Base-by-base conservation (phyloP, 768 basidiomycete genomes). In the Paxillus involutus region DNA sequence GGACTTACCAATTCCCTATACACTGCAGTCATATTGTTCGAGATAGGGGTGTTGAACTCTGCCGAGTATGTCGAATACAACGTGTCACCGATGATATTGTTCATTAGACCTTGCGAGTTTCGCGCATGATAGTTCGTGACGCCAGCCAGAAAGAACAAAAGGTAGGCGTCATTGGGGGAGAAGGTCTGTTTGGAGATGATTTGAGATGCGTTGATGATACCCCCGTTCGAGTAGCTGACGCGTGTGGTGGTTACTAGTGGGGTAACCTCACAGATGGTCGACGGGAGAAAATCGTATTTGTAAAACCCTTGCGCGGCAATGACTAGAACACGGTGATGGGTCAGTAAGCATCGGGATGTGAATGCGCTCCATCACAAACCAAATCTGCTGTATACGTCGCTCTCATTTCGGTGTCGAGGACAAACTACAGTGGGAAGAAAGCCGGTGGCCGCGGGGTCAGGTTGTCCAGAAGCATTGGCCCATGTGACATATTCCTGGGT, bases 201-300 rank as follows among this genome's bases (percentile, higher is more conserved):
- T 29, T 47, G 12, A 3, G 36, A 46, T 17, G 57, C 14, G 19
- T 52, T 44, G 12, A 39, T 36, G 36, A 61, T 30, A 4, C 43
- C 12, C 17, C 30, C 53, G 26, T 21, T 44, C 16, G 55, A 59
- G 16, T 64, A 64, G 6, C 1, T 52, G n/a, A 64, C 62, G 11
- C 35, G 47, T 17, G 59, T 53, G 11, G 55, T 63, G 4, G 42
- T 39, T 43, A 53, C 11, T 30, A 53, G 52, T n/a, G 55, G 62
- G 14, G 39, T 39, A 12, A 64, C 51, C 24, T 30, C 19, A 43
- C 62, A 63, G 4, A 55, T 11, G 1, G 33, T 47, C 4, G 41
- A 14, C 1, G 59, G 45, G 3, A 63, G 48, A 16, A 63, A 64
- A 32, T 10, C 4, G 26, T 63, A 64, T 41, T 50, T 63, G 50